Base-by-base conservation (phyloP, 2,329 filamentous ascomycete species). In the Arthrinium phaeospermum region DNA sequence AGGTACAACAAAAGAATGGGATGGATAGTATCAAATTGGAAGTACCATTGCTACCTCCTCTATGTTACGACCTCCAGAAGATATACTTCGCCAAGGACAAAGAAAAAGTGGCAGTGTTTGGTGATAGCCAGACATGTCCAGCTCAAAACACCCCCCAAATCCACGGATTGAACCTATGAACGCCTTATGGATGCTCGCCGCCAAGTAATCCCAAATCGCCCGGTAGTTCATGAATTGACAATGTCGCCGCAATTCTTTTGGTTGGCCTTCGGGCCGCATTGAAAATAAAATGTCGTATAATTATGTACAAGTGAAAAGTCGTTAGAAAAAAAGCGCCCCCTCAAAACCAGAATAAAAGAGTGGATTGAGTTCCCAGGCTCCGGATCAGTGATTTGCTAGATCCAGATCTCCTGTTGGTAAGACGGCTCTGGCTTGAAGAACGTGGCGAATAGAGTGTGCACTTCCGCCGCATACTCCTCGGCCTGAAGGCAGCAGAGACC, bases 401-500 rank as follows among this genome's bases (percentile, higher is more conserved):
- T 41, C 47, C 49, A 70, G n/a, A 70, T 70, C 68, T 51, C 68
- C 68, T 51, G 46, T 13, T 24, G 68, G 10, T 16, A 49, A 51
- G 44, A 24, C 14, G 46, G 46, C 30, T 70, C 68, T 22, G 37
- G 10, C 2, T 22, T n/a, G 67, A 72, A 92, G 80, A 92, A 90
- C 73, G 85, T 87, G 69, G 87, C 82, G 77, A 93, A 88, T 19
- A 97, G 83, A 71, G 88, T 89, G 75, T 93, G 88, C 72, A 98
- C 93, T 80, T 97, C 95, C 64, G 86, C 85, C 73, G 97, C 84
- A 83, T 99, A 99, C 78, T 98, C 95, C 69, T 94, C 90, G 13
- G 94, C 93, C 64, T 88, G 88, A 81, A 94, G 93, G 77, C 92
- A 93, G 78, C 87, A 88, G 7, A 98, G 87, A 2, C 94, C 94